These are phyloP conservation scores for Vachellia pachyceras DNA, from an alignment of 306 rosid genomes.

Conservation along the genomic window DNA sequence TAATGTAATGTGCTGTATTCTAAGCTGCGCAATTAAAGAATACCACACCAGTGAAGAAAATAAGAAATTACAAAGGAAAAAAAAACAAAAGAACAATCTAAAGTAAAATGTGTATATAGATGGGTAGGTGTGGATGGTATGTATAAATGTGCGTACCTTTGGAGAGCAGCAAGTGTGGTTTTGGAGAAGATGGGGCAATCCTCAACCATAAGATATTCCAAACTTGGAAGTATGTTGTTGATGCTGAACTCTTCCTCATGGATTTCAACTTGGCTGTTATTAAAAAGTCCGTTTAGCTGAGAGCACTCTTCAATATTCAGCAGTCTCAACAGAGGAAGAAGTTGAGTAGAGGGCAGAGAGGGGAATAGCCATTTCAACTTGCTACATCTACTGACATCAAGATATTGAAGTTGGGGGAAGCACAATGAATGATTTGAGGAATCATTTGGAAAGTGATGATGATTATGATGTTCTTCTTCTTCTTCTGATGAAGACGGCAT, in stretches of 20 bases:
- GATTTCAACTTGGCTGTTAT: background rate
- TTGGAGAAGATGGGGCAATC: background rate
- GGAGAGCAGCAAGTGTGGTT: background rate
- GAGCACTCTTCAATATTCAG: background rate
- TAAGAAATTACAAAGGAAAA: too few species aligned
- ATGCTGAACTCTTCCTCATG: background rate
- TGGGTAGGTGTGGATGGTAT: background rate
- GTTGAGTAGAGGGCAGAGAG: background rate
- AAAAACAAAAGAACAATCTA: too few species aligned
- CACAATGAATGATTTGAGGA: too few species aligned
- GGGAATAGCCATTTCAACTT: background rate
- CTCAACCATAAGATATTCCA: fast-evolving
- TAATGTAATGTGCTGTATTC: too few species aligned
- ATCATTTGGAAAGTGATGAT: background rate
- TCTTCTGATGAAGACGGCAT: too few species aligned
- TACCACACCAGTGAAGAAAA: too few species aligned
- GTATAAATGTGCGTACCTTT: background rate
- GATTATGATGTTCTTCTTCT: background rate
- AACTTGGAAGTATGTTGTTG: background rate
- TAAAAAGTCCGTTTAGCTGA: background rate
- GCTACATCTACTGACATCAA: fast-evolving
- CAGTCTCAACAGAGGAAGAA: fast-evolving
- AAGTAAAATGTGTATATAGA: too few species aligned
- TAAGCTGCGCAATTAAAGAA: too few species aligned
- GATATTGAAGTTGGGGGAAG: background rate